Percentiles rank a stretch among this genome's conserved stretches.
Conservation (phyloP, 129 eudicot species). For the Lactuca sativa region DNA sequence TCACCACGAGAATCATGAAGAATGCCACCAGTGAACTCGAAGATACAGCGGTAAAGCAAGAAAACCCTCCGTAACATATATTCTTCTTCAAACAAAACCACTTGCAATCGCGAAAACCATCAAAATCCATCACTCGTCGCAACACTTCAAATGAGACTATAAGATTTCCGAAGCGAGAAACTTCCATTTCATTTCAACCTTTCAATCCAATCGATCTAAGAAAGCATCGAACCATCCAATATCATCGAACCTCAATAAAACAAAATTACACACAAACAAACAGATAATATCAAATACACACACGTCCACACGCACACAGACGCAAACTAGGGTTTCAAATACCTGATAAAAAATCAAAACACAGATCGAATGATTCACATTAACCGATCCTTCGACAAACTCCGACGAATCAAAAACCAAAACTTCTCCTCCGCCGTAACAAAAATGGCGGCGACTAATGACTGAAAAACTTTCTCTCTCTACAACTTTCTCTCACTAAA, state of each 20-base stretch:
- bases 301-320: conserved; percentile 11
- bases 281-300: conserved; percentile 21
- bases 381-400: conserved; percentile 29
- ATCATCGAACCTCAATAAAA: conserved; percentile 25
- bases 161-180: conserved; percentile 18
- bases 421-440: conserved; percentile 34
- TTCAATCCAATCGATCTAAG: conserved; percentile 30
- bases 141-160: conserved; percentile 18
- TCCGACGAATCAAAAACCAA: conserved; percentile 21
- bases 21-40: conserved; percentile 13
- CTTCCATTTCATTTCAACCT: conserved; percentile 8
- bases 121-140: conserved; percentile 23
- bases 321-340: conserved; percentile 34
- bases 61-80: conserved; percentile 11
- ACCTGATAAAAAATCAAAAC: conserved; percentile 32
- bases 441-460: conserved; percentile 40
- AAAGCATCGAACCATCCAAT: conserved; percentile 25
- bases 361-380: conserved; percentile 29
- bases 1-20: conserved; percentile 3
- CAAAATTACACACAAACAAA: conserved; percentile 21
- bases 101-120: conserved; percentile 14
- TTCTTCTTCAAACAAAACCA: conserved; percentile 11
- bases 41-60: conserved; percentile 14
- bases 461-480: conserved; percentile 32
- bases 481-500: conserved; percentile 39